These are phyloP conservation scores for Solanum hybrid DNA, from an alignment of 305 asterid genomes.

Conservation along the genomic window DNA sequence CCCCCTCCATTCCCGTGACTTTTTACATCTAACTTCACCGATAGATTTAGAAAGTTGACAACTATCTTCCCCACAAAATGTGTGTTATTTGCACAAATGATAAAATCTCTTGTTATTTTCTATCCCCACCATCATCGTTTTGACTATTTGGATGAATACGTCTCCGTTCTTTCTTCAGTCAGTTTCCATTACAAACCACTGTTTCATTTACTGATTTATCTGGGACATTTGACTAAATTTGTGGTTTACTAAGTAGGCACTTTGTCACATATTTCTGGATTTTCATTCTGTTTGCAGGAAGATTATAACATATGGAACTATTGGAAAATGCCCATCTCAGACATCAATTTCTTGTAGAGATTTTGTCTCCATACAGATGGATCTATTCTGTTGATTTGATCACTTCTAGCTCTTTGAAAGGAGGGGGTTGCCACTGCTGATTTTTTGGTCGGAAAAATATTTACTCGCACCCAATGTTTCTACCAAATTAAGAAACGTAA, in stretches of 20 bases:
- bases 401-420: background rate
- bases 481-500: background rate
- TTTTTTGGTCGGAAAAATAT: background rate
- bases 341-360: slow-evolving; percentile 39
- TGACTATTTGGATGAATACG: background rate
- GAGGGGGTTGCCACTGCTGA: background rate
- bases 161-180: background rate
- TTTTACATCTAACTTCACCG: background rate
- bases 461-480: background rate
- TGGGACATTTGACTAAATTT: background rate
- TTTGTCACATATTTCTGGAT: background rate
- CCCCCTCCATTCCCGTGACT: background rate
- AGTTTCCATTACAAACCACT: background rate
- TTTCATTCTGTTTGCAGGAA: slow-evolving; percentile 41
- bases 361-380: background rate
- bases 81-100: background rate
- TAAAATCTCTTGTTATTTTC: background rate
- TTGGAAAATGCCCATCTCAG: slow-evolving; percentile 73
- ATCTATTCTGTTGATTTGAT: background rate
- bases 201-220: background rate
- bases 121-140: background rate
- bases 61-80: background rate
- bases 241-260: background rate
- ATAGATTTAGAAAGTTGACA: background rate
- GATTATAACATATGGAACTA: slow-evolving; percentile 83